These are phyloP conservation scores for Lithocarpus polystachyus DNA, from an alignment of 306 rosid genomes.

Conservation along the genomic window DNA sequence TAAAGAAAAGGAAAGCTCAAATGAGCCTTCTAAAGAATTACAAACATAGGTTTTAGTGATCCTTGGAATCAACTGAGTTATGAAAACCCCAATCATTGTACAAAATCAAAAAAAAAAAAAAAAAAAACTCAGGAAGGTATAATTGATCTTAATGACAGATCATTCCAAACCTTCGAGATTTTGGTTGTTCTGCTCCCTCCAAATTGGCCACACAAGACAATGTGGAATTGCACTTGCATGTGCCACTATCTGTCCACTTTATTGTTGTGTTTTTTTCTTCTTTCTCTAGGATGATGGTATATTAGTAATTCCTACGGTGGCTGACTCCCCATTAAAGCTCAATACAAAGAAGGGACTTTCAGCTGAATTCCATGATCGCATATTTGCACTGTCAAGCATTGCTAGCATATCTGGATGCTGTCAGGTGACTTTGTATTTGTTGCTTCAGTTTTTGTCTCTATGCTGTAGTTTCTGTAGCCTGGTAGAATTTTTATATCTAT, in stretches of 20 bases:
- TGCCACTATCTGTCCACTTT: background rate
- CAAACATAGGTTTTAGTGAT: no score
- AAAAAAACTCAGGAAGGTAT: no score
- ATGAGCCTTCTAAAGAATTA: no score
- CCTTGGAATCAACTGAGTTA: no score
- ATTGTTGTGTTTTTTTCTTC: background rate
- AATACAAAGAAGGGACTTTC: constrained; percentile 31
- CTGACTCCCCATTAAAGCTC: constrained; percentile 46
- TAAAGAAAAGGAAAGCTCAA: no score
- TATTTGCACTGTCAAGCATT: constrained; percentile 43
- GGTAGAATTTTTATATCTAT: background rate
- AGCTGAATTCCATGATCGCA: constrained; percentile 44
- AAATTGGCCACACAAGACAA: no score
- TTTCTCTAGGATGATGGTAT: constrained; percentile 46
- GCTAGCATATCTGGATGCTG: constrained; percentile 60
- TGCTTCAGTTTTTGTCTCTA: constrained; percentile 11
- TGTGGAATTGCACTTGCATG: no score
- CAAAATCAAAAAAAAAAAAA: no score
- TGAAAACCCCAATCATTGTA: no score
- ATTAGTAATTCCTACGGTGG: constrained; percentile 51
- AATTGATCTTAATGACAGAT: no score
- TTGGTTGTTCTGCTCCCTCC: no score
- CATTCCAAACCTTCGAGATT: no score
- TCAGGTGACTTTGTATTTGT: constrained; percentile 53
- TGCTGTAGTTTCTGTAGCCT: constrained; percentile 19